Evolutionary conservation across 345 rosid genomes (phyloP), one percentile per base, ranked within the genome.

Genomic region (Triadica sebifera): DNA sequence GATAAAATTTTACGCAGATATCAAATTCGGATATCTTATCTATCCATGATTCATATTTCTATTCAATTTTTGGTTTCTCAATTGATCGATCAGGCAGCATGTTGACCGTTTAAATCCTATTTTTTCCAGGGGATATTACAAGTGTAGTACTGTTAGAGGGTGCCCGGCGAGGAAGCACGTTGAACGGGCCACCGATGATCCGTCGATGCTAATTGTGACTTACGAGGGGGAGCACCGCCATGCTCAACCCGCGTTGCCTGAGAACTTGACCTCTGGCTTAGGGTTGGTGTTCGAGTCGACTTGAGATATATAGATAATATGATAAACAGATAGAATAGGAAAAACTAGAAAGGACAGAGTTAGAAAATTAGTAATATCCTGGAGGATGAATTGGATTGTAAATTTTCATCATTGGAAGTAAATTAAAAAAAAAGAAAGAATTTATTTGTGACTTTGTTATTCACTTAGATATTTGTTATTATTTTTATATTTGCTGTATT

Each of bases 161-260:
- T 94, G 98, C 73, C 98, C 98, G 0, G 98, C 98, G 4, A 88
- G 95, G 89, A 94, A 94, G 75, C 98, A 94, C 82, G 98, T 94
- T 80, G 98, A 94, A 79, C 80, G 98, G 67, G 97, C 93, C 1
- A 76, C 85, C 0, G 98, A 92, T 69, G 98, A 94, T 80, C 93
- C 97, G 9, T 0, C 89, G 74, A 91, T 94, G 97, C 82, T 94
- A 76, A 89, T 92, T 4, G 98, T 94, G 55, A 91, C 98, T 0
- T 94, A 94, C 86, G 94, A 91, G 75, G 97, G 94, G 68, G 98
- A 94, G 80, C 98, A 94, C 81, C 89, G 85, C 19, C 98, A 94
- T 59, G 51, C 80, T n/a, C 90, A 80, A 58, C 6, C 84, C 5
- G 90, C 82, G 78, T 62, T 82, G 85, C 88, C 82, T 73, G 92